A percentile compares a stretch with the other conserved stretches of the same genome.
Conservation (phyloP, 2,329 filamentous ascomycete genomes). For the Epichloe sylvatica region DNA sequence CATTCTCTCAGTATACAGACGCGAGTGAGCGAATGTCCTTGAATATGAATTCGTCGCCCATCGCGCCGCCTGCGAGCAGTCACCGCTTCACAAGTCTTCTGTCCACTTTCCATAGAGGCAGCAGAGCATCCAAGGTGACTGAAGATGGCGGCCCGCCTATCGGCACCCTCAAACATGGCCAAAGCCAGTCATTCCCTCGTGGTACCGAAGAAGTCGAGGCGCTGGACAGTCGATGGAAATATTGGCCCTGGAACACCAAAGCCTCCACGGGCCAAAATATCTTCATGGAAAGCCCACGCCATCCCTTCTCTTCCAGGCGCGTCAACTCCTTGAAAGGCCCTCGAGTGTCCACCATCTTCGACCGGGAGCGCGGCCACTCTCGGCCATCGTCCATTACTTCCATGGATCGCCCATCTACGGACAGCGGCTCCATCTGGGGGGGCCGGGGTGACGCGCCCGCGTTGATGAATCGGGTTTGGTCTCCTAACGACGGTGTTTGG, state of each 20-base stretch:
- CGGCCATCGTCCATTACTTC: conserved; percentile 57
- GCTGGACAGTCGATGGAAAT: conserved; percentile 38
- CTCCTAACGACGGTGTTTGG: conserved; percentile 39
- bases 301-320: conserved; percentile 26
- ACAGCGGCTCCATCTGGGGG: conserved; percentile 65
- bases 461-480: conserved; percentile 50
- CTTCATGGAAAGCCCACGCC: conserved; percentile 15
- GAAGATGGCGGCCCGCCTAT: conserved; percentile 41
- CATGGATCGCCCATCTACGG: conserved; percentile 60
- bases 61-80: conserved; percentile 15
- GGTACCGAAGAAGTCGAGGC: conserved; percentile 42
- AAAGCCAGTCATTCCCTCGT: conserved; percentile 66
- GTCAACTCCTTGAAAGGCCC: conserved; percentile 38
- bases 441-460: conserved; percentile 31
- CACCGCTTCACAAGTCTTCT: conserved; percentile 37
- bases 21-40: conserved; percentile 30
- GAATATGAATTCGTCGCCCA: conserved; percentile 26
- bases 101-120: conserved; percentile 47
- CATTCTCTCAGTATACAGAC: conserved; percentile 37
- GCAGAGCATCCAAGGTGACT: conserved; percentile 41
- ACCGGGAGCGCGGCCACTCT: conserved; percentile 44
- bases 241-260: conserved; percentile 45
- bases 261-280: conserved; percentile 35
- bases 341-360: conserved; percentile 33
- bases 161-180: conserved; percentile 54